Evolutionary conservation across 768 basidiomycete genomes (phyloP), one percentile per base, ranked within the genome.

Genomic region (Agaricus sinodeliciosus): DNA sequence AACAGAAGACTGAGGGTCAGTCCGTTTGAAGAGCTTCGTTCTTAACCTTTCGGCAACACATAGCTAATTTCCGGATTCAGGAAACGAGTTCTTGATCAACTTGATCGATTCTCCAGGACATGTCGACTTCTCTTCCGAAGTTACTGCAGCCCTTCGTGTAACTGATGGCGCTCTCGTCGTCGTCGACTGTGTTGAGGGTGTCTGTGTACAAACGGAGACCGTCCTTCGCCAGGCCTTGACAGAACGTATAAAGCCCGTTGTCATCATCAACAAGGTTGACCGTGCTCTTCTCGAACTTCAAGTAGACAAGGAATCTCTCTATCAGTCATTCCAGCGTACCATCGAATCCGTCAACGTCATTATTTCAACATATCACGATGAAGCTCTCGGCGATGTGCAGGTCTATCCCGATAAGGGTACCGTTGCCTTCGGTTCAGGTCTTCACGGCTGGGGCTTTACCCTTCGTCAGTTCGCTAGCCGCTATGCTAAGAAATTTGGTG

Each of bases 101-200:
- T 75, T 99, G 76, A 98, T 99, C 77, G 96, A 99, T 70, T 97
- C 94, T 7, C 96, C 96, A 49, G 96, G 96, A 64, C 96, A 99
- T 83, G 96, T 99, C 72, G 96, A 99, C 72, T 99, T 99, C 80
- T 99, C 96, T 31, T 98, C 96, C 48, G 96, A 99, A 74, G 96
- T 99, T 63, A 99, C 96, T 2, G 96, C 96, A 57, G 96, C 96
- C 59, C 92, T 99, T 67, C 96, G 96, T 76, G 96, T 99, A 65
- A 99, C 96, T 58, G 96, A 99, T 60, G 96, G 95, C 78, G 96
- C 96, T 55, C 88, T 99, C 61, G 96, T 99, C 64, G 96, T 99
- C 69, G 96, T 99, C 65, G 96, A 99, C 72, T 96, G 94, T 72
- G 86, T 99, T 63, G 96, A 99, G 69, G 96, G 96, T 77, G 96